Conservation (phyloP, 441 rosid species). For the Erodium chrysanthum region DNA sequence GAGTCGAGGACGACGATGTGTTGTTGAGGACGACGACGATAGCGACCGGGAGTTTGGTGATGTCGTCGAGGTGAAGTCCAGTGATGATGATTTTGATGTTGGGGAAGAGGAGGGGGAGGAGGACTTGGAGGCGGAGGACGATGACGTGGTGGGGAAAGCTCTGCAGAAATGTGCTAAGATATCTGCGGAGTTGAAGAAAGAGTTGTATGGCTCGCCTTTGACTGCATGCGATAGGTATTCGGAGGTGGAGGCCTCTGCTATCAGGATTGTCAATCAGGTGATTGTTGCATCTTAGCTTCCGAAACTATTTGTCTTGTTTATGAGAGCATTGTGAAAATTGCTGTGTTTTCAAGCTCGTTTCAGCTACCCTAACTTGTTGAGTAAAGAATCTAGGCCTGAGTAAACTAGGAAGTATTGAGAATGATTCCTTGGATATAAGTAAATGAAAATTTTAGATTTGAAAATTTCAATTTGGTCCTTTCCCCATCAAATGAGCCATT, state of each 20-base stretch:
- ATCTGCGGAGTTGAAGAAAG: constrained; percentile 61
- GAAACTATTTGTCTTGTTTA: too few species aligned
- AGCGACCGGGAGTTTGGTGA: constrained; percentile 37
- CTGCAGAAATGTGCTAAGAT: constrained; percentile 75
- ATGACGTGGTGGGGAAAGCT: constrained; percentile 80
- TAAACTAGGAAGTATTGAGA: too few species aligned
- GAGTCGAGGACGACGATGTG: constrained; percentile 48
- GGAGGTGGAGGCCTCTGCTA: constrained; percentile 75
- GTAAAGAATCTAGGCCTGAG: too few species aligned
- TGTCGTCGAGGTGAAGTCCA: constrained; percentile 41
- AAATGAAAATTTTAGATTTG: too few species aligned
- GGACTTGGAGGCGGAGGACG: constrained; percentile 27
- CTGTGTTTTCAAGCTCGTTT: neutral
- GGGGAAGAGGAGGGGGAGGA: constrained; percentile 19
- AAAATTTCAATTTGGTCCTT: too few species aligned
- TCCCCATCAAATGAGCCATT: too few species aligned
- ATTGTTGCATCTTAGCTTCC: neutral
- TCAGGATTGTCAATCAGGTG: constrained; percentile 76
- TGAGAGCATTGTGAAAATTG: too few species aligned
- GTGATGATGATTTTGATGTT: constrained; percentile 30
- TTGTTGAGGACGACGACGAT: too few species aligned
- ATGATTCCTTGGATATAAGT: too few species aligned
- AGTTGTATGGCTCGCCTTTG: constrained; percentile 60
- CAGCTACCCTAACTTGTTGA: too few species aligned
- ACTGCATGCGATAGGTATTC: constrained; percentile 63